Evolutionary conservation across 345 rosid species (phyloP), one percentile per base, ranked within the genome.

Genomic region (Syzygium grande): DNA sequence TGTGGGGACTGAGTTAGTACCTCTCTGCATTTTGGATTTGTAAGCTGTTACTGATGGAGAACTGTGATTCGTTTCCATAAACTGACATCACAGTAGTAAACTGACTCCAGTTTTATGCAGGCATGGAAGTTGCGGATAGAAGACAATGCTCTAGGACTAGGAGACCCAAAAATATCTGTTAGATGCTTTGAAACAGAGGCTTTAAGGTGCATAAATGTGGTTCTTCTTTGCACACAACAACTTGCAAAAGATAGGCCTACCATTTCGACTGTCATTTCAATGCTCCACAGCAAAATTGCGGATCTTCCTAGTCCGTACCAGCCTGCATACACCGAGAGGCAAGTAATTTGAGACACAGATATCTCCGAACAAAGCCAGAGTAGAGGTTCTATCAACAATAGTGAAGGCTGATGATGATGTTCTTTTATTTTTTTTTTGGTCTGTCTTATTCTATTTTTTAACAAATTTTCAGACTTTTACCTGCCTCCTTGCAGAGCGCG

Each of bases 1-100:
- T 58, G 94, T 91, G 8, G 94, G 95, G 23, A 92, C 94, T 61
- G 89, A 89, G 94, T 93, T 86, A 91, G 92, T 87, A 29, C 51
- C 25, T 51, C 46, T 53, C 63, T 61, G 15, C 56, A 43, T 27
- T 11, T 11, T 25, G 11, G 89, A 86, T 90, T 88, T 91, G 94
- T 92, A 89, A 91, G 93, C 43, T 21, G 5, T 55, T 4, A 22
- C 29, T 78, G 84, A 49, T 78, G 49, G 41, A 14, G 84, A 34
- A 34, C 27, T 78, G 5, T 49, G 49, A 16, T 41, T 41, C 29
- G 1, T 41, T 54, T 43, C 84, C 90, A 41, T 6, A 90, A 21
- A 80, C 90, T 27, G 90, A 84, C 49, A 78, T 16, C 21, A 17
- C 22, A 53, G 22, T 53, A 17, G 56, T 16, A 16, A 53, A 6